phyloP scores from a whole-genome alignment of 352 stramenopile species.

The Thalassiosira pacifica region DNA sequence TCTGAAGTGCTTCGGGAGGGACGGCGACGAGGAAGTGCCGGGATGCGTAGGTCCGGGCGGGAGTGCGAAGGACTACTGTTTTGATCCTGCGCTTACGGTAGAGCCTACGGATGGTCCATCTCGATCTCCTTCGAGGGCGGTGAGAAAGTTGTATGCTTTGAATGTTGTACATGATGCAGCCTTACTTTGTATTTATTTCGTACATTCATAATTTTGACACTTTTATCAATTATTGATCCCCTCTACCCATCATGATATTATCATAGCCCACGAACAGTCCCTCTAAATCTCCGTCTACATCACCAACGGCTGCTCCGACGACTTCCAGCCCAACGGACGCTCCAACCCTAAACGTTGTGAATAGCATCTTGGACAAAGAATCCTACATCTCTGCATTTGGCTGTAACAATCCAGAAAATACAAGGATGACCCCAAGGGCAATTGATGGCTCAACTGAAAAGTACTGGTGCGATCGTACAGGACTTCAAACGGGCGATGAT shows the following conservation, averaged over 20 bases:
- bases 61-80: neutral
- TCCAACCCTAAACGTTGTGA: neutral
- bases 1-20: neutral
- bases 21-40: neutral
- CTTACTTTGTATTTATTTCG: neutral
- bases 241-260: neutral
- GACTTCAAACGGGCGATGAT: neutral
- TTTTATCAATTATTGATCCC: neutral
- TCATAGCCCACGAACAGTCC: slow-evolving; percentile 11
- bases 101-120: neutral
- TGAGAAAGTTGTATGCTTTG: neutral
- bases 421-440: slow-evolving; percentile 9
- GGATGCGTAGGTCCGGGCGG: neutral
- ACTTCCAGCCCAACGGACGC: neutral
- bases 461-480: slow-evolving; percentile 30
- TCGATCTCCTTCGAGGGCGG: neutral
- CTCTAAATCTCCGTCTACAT: neutral
- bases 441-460: slow-evolving; percentile 44
- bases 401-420: slow-evolving; percentile 19
- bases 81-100: neutral
- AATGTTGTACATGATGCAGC: neutral
- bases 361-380: slow-evolving; percentile 25
- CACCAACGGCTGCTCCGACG: neutral
- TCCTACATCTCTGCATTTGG: slow-evolving; percentile 28
- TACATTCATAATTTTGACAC: neutral